phyloP scores from a whole-genome alignment of 176 grass and related monocot species.

The Oryza brachyantha region DNA sequence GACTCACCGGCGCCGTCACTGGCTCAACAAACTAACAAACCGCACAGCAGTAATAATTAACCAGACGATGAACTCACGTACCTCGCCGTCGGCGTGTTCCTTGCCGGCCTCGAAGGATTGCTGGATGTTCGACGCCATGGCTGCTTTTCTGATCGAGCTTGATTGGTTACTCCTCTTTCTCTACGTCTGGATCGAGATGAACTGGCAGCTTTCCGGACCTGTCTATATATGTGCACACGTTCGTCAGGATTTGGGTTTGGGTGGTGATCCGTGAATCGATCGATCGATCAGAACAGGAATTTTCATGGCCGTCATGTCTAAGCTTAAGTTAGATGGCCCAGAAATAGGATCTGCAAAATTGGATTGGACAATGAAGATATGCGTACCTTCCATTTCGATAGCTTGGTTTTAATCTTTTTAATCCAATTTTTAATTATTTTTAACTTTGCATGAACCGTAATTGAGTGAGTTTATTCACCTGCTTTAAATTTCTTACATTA shows the following conservation, averaged over 20 bases:
- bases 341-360: neutral
- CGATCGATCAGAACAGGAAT: neutral
- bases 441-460: neutral
- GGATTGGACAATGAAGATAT: too few species aligned
- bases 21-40: too few species aligned
- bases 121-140: conserved; percentile 23
- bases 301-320: neutral
- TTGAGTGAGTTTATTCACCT: conserved; percentile 19
- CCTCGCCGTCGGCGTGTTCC: conserved; percentile 21
- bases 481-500: conserved; percentile 12
- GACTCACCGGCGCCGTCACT: too few species aligned
- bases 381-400: neutral
- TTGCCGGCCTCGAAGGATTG: conserved; percentile 41
- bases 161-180: neutral
- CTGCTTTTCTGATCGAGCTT: neutral
- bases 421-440: neutral
- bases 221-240: neutral
- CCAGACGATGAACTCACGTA: neutral
- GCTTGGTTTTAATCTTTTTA: neutral
- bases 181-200: too few species aligned
- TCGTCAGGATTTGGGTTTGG: neutral
- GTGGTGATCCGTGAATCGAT: neutral
- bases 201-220: neutral
- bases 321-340: neutral
- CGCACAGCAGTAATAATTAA: neutral